Conservation (phyloP, 139 green algal genomes). For the Pycnococcus provasolii region DNA sequence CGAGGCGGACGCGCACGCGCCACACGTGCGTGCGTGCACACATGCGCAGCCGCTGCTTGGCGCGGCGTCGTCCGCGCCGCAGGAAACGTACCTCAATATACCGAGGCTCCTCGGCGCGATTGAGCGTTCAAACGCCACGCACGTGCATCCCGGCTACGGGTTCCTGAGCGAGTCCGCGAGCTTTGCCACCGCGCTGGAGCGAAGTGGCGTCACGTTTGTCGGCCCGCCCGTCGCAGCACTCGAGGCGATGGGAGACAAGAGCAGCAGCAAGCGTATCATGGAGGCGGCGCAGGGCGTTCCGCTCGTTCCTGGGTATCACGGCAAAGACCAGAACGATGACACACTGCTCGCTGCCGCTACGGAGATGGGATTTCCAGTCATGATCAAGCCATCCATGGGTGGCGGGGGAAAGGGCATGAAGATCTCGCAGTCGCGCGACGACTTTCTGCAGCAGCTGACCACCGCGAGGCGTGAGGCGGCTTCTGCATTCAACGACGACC, state of each 20-base stretch:
- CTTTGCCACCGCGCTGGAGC: slow-evolving; percentile 70
- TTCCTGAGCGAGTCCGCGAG: slow-evolving; percentile 56
- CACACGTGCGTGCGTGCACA: slow-evolving; percentile 42
- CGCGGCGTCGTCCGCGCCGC: not conserved
- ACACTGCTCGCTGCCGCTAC: slow-evolving; percentile 27
- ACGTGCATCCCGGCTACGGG: slow-evolving; percentile 83
- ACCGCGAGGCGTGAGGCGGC: slow-evolving; percentile 61
- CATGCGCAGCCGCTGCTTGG: not conserved
- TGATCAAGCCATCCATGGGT: slow-evolving; percentile 82
- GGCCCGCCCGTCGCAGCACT: slow-evolving; percentile 73
- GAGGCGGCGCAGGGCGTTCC: slow-evolving; percentile 58
- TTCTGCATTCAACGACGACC: slow-evolving; percentile 77
- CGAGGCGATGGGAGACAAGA: slow-evolving; percentile 81
- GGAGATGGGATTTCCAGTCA: slow-evolving; percentile 70
- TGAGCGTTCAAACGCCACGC: not conserved
- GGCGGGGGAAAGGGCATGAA: slow-evolving; percentile 81
- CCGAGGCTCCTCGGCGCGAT: not conserved
- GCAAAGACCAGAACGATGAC: slow-evolving; percentile 19
- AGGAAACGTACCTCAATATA: not conserved
- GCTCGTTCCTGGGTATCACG: slow-evolving; percentile 63
- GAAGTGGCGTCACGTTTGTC: slow-evolving; percentile 79
- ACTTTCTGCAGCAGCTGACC: slow-evolving; percentile 64
- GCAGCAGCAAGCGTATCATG: slow-evolving; percentile 31
- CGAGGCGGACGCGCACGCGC: slow-evolving; percentile 49
- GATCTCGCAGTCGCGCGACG: slow-evolving; percentile 56